Evolutionary conservation across 2,329 filamentous ascomycete species (phyloP), one percentile per base, ranked within the genome.

Genomic region (Neonectria neomacrospora): DNA sequence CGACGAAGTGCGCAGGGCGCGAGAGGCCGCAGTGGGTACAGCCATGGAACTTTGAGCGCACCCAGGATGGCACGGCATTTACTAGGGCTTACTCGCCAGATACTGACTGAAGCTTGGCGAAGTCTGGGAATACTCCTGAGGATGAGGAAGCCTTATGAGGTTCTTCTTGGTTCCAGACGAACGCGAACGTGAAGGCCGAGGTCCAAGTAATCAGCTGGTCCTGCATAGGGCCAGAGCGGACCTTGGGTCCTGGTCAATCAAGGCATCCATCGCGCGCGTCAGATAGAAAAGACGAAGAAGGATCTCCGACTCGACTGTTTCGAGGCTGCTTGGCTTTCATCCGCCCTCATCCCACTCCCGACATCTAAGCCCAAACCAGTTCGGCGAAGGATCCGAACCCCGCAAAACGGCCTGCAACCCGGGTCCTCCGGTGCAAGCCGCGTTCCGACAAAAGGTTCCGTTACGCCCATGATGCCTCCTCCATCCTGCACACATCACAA

Each of bases 1-100:
- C 64, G 85, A 88, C 22, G 76, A 79, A 30, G 73, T 84, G 48
- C 82, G 88, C 60, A 82, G 78, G 67, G 79, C 82, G 16, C 81
- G 81, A 50, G 87, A 91, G 71, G 86, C 86, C 65, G 88, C 84
- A 2, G 70, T 88, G 2, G 88, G 86, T 12, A 80, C 81, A 12
- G 78, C 82, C 3, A 87, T 88, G 86, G 88, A 90, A 75, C 76
- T 79, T 51, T 83, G 58, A 63, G 26, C 28, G 48, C 32, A 37
- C 32, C 34, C 22, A 52, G 26, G 42, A 42, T 47, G n/a, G 30
- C 32, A 39, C 22, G 45, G 44, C 28, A 45, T 30, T 7, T 48
- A 20, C 11, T 51, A 18, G 12, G 20, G 54, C 34, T 44, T 22
- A 20, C 10, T 10, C 37, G 26, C 26, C 32, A 45, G 22, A 22